Base-by-base conservation (phyloP, 176 grass and related monocot genomes). In the Oryza australiensis region DNA sequence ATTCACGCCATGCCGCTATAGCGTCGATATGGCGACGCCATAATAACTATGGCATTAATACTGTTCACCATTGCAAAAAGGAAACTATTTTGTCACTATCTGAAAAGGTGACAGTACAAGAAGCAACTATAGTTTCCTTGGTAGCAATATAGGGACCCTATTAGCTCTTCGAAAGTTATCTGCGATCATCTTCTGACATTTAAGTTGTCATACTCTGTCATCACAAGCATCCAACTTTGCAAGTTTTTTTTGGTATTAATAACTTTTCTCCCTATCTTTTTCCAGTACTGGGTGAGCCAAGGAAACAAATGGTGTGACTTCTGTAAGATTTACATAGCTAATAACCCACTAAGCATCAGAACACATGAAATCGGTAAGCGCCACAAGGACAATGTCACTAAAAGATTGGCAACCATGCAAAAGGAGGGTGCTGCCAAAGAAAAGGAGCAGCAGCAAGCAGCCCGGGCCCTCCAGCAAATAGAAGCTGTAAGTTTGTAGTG, bases 231-330 rank as follows among this genome's bases (percentile, higher is more conserved):
- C 37, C 46, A 42, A 1, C 48, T 66, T 60, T 73, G 62, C 35
- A 67, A 48, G 1, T 12, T 82, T 14, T 1, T 38, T 60, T 24
- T 29, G 23, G 46, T 63, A 60, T 55, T 68, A 73, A 46, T 73
- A 15, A 79, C 55, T 67, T 64, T 77, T 82, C 26, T 9, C 0
- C 28, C 14, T 48, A 1, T 53, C 10, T 64, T 90, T 2, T 88
- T 99, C 35, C 91, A 99, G 96, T 99, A 99, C 20, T 99, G 96
- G 96, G 96, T 99, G 84, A 99, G 93, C 89, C 91, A 99, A 78
- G 96, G 93, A 85, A 99, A 93, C 78, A 99, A 99, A 92, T 95
- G 93, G 96, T 99, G 96, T 9, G 93, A 99, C 43, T 83, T 99
- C 13, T 94, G 96, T 77, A 94, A 99, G 79, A 99, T 95, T 53